Percentiles rank a stretch among this genome's conserved stretches.
These are phyloP conservation scores for Gliomastix tumulicola DNA, from an alignment of 2,329 filamentous ascomycete species.

Conservation along the genomic window DNA sequence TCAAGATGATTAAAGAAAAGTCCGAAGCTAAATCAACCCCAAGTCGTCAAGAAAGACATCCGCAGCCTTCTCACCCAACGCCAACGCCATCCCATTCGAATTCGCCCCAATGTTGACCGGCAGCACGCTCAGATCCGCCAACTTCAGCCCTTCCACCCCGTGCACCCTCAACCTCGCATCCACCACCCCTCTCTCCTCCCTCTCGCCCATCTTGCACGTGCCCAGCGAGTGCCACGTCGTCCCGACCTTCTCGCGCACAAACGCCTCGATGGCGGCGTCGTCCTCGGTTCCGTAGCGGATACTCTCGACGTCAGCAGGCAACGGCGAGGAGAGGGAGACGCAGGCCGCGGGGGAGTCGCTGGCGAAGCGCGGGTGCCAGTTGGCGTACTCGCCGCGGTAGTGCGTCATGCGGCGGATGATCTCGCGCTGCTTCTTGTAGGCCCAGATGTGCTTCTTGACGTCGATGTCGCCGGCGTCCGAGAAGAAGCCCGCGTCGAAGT, in stretches of 20 bases:
- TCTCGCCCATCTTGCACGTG: constrained; percentile 31
- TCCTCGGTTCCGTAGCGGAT: constrained; percentile 40
- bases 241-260: constrained; percentile 24
- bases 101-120: constrained; percentile 34
- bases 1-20: no score
- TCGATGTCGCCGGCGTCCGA: constrained; percentile 67
- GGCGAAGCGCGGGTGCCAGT: constrained; percentile 65
- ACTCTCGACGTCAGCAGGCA: constrained; percentile 21
- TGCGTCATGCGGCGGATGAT: constrained; percentile 72
- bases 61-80: constrained; percentile 33
- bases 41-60: constrained; percentile 20
- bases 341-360: constrained; percentile 57
- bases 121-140: constrained; percentile 25
- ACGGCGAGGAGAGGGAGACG: constrained; percentile 35
- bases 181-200: constrained; percentile 27
- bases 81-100: constrained; percentile 33
- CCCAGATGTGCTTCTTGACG: constrained; percentile 81
- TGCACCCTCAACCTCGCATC: constrained; percentile 29
- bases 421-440: constrained; percentile 76
- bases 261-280: constrained; percentile 36
- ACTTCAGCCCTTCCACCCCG: constrained; percentile 25
- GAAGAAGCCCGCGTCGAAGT: constrained; percentile 81
- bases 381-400: constrained; percentile 66
- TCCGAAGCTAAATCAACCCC: constrained; percentile 9
- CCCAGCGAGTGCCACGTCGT: constrained; percentile 36